Evolutionary conservation across 768 basidiomycete genomes (phyloP).

Genomic region (Suillus sp.): DNA sequence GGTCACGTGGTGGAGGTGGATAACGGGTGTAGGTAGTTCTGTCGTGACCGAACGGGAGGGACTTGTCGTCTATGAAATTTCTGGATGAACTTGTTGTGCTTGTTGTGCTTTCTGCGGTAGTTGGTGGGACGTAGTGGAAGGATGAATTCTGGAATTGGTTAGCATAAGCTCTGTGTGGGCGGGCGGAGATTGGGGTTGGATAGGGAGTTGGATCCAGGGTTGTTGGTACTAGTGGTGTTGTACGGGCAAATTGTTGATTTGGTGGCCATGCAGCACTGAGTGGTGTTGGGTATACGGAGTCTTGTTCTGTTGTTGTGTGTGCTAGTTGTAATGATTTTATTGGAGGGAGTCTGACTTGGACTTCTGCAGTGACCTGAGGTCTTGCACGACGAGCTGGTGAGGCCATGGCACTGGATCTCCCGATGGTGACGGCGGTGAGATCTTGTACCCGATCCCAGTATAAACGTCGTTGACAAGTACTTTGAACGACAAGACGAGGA

Average conservation of each 20-base stretch:
- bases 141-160: constrained; percentile 16
- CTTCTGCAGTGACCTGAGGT: background rate
- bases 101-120: constrained; percentile 25
- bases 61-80: constrained; percentile 19
- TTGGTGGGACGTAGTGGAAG: constrained; percentile 25
- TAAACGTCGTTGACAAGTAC: background rate
- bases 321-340: constrained; percentile 26
- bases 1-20: background rate
- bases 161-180: constrained; percentile 16
- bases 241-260: constrained; percentile 26
- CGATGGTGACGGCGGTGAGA: constrained; percentile 65
- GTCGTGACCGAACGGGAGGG: constrained; percentile 20
- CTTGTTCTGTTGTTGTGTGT: constrained; percentile 17
- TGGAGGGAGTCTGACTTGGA: constrained; percentile 5
- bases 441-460: constrained; percentile 1
- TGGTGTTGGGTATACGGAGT: constrained; percentile 24
- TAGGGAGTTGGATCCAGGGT: constrained; percentile 1
- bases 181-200: constrained; percentile 14
- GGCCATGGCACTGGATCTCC: constrained; percentile 39
- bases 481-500: constrained; percentile 2
- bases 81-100: constrained; percentile 21
- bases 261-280: constrained; percentile 18
- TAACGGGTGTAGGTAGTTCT: constrained; percentile 4
- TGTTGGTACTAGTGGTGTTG: constrained; percentile 30
- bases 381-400: constrained; percentile 4